A percentile compares a stretch with the other conserved stretches of the same genome.
Evolutionary conservation across 306 rosid species (phyloP).

Genomic region (Abrus pulchellus): DNA sequence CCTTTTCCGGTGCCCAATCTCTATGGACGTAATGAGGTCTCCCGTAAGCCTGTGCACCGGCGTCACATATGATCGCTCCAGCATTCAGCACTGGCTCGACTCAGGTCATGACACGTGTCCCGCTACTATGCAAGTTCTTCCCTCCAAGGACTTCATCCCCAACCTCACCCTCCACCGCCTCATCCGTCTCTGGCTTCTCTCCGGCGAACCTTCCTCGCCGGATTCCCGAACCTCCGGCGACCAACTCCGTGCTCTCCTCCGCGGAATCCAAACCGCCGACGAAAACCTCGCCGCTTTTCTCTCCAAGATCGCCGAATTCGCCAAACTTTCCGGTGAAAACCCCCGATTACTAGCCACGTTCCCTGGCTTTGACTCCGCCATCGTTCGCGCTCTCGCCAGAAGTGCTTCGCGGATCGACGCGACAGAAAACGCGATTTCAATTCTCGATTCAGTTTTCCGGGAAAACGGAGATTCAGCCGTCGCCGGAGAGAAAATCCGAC

Average conservation of each 20-base stretch:
- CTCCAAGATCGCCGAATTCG: conserved; percentile 50
- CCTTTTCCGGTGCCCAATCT: conserved; percentile 66
- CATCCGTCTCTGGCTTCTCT: conserved; percentile 63
- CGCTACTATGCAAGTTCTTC: conserved; percentile 70
- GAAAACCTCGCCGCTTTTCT: conserved; percentile 34
- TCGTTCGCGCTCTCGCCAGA: conserved; percentile 48
- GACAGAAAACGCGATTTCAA: conserved; percentile 41
- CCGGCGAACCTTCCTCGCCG: conserved; percentile 20
- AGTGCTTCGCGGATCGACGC: conserved; percentile 28
- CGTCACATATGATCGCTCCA: conserved; percentile 74
- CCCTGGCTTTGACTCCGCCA: conserved; percentile 49
- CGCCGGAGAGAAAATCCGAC: conserved; percentile 36
- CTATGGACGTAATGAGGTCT: conserved; percentile 73
- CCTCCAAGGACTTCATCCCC: conserved; percentile 66
- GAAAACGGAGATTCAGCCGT: conserved; percentile 10
- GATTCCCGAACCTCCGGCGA: conserved; percentile 29
- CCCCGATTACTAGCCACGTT: conserved; percentile 44
- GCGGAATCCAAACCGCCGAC: background rate
- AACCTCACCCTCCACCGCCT: conserved; percentile 71
- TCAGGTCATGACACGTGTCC: conserved; percentile 72
- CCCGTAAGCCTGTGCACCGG: conserved; percentile 77
- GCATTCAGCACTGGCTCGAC: conserved; percentile 74
- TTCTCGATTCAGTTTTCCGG: conserved; percentile 49
- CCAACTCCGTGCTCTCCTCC: conserved; percentile 43
- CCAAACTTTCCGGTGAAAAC: conserved; percentile 42